Evolutionary conservation across 805 yeast genomes (phyloP).

Genomic region (Teunomyces stri): DNA sequence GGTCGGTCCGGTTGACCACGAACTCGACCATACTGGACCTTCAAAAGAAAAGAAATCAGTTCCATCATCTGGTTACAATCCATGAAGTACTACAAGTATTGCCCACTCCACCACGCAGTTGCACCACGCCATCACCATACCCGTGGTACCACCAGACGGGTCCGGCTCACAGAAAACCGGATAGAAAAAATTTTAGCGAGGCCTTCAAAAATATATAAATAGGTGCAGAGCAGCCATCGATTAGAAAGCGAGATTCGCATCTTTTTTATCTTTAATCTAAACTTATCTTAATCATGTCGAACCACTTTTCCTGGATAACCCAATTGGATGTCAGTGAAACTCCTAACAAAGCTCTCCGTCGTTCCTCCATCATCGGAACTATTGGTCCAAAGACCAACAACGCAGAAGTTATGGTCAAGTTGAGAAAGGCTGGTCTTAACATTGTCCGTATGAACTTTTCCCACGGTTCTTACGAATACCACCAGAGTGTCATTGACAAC

Average conservation of each 20-base stretch:
- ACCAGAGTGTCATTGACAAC: conserved; percentile 93
- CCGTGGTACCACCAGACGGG: conserved; percentile 5
- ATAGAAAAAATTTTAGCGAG: conserved; percentile 9
- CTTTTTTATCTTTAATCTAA: neutral
- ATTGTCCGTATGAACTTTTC: conserved; percentile 99
- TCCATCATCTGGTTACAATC: too few species aligned
- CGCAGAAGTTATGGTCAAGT: conserved; percentile 76
- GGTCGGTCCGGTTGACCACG: neutral
- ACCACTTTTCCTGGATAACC: conserved; percentile 75
- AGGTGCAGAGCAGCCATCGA: conserved; percentile 2
- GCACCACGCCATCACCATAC: conserved; percentile 1
- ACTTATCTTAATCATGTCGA: conserved; percentile 29
- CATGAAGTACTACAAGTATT: neutral
- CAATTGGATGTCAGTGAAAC: conserved; percentile 68
- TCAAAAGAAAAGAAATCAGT: too few species aligned
- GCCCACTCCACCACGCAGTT: neutral
- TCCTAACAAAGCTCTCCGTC: conserved; percentile 80
- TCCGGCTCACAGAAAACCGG: conserved; percentile 11
- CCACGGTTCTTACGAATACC: conserved; percentile 97
- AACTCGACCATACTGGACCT: neutral
- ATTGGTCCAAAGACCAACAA: conserved; percentile 97
- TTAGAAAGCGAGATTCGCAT: neutral
- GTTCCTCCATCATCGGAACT: conserved; percentile 97
- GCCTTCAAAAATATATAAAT: conserved; percentile 5
- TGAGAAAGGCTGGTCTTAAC: conserved; percentile 97